Base-by-base conservation (phyloP, 306 rosid genomes). In the Ceratonia siliqua region DNA sequence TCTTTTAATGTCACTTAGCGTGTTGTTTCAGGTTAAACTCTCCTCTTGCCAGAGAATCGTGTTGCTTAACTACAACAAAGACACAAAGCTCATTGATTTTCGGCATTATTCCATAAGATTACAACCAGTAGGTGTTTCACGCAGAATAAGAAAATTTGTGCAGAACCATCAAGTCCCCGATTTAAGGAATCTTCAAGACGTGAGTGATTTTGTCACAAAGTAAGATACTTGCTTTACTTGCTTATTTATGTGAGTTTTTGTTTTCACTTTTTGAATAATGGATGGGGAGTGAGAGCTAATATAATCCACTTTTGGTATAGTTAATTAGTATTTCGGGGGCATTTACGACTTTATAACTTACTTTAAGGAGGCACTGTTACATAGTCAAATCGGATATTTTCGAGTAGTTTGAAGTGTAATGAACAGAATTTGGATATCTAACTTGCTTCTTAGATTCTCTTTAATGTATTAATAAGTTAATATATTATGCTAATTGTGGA, bases 151-250 rank as follows among this genome's bases (percentile, higher is more conserved):
- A 70, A 92, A 84, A 82, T 88, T 95, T 75, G 99, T 95, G 78
- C 99, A 92, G 88, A 92, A 80, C 65, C 99, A 89, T 83, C 85
- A 90, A 64, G 96, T 87, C 83, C 99, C 98, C 55, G 92, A 95
- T 82, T 88, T 92, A 27, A 85, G 88, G 61, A 95, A 86, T 88
- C 97, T 95, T 82, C 97, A 89, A 76, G 99, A 95, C 22, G 99
- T 92, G 52, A 95, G 98, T 24, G 99, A 95, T 82, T 95, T 92
- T 73, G 82, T 95, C 78, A 92, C 98, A 73, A 95, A 92, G 99
- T 95, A 90, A 89, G 79, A 74, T 6, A 24, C 65, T 56, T 79
- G 49, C 62, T 65, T 48, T 6, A 41, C 62, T 59, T 79, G 41
- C 66, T 68, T 50, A 9, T 72, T 46, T 8, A 79, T 28, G 7